Base-by-base conservation (phyloP, 2,329 filamentous ascomycete genomes). In the Setomelanomma holmii region DNA sequence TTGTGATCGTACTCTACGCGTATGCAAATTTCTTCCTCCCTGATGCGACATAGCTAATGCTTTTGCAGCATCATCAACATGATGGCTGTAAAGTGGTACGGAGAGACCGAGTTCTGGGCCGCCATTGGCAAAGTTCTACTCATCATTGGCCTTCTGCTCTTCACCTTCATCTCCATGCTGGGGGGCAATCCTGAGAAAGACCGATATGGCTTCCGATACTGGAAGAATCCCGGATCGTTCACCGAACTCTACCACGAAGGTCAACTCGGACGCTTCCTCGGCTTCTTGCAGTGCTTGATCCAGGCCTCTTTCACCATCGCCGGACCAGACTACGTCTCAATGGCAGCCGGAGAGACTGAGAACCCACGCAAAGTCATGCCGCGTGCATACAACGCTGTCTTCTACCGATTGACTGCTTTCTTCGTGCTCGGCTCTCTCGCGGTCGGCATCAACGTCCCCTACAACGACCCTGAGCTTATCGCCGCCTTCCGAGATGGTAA, bases 151-250 rank as follows among this genome's bases (percentile, higher is more conserved):
- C 68, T 80, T 14, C 75, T 80, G 60, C 67, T 75, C 54, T 80
- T 80, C 76, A 93, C 91, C 2, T 91, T 96, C 66, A 82, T 96
- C 58, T 85, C 86, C 58, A 93, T 95, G 87, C 77, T 95, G 1
- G 91, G 91, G 6, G 91, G 89, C 2, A 95, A 93, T 61, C 91
- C 91, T 0, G 71, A 86, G 1, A 79, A 84, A 55, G 73, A 76
- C 47, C 66, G 68, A 12, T 76, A 73, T 50, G 79, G 79, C n/a
- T 81, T 81, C 63, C 69, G 78, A 2, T 77, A 79, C 60, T 81
- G 78, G 78, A 72, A 75, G 17, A 76, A 84, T 0, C 90, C 89
- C 0, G 90, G 90, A 1, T 80, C 89, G 0, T 93, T 93, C 68
- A 82, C 63, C 3, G 82, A 87, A 55, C 80, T 84, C 53, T 81